Base-by-base conservation (phyloP, 352 stramenopile genomes). In the Pythium scleroteichum region DNA sequence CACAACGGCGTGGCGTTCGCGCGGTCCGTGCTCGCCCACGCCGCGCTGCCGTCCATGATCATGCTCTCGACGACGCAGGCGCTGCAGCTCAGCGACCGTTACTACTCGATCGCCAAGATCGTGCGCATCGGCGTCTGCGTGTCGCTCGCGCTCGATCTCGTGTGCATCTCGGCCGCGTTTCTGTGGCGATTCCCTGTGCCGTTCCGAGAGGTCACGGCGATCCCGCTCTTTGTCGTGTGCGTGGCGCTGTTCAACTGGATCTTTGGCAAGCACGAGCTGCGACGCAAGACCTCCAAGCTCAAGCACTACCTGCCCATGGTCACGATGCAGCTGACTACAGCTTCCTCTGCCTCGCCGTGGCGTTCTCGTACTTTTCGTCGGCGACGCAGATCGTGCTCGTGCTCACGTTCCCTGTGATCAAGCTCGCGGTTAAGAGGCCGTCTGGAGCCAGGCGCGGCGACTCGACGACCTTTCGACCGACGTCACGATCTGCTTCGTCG, bases 401-500 rank as follows among this genome's bases (percentile, higher is more conserved):
- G 12, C 26, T 73, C 5, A 19, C 54, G 13, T 74, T 78, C 13
- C 62, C 71, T 0, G 38, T 52, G 0, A 41, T 82, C 14, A 62
- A 67, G 39, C 44, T 68, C 22, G 9, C 60, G 9, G 13, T 76
- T 14, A 75, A 74, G 39, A 62, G 3, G 44, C 54, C 10, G 52
- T 64, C 3, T 78, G 73, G 70, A 40, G 53, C 20, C 47, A 73
- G 3, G 68, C 70, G 22, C 58, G 65, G n/a, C 59, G 62, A 13
- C 59, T 82, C 9, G 68, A 53, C 26, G 73, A 78, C 48, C 40
- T 82, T n/a, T 74, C 59, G 26, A 71, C 73, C n/a, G 70, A 78
- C 23, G 68, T 82, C 17, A 75, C 68, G 19, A 68, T 82, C 4
- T 77, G 67, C 53, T 59, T 78, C 12, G 59, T 76, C 6, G 70